Base-by-base conservation (phyloP, 345 rosid genomes). In the Euphorbia peplus region DNA sequence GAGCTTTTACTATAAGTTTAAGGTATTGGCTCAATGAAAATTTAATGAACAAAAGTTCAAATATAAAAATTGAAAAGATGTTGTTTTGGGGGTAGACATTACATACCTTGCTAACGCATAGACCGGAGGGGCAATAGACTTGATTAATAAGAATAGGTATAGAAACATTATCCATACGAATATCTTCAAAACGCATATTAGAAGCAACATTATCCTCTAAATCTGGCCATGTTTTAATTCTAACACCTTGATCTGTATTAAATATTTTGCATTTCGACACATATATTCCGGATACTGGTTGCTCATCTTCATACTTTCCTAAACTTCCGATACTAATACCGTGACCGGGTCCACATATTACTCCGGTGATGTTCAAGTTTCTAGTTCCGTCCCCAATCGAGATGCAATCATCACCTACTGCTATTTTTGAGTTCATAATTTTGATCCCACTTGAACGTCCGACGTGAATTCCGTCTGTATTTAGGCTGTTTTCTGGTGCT, bases 111-210 rank as follows among this genome's bases (percentile, higher is more conserved):
- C 2, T 24, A 53, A 11, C 4, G 60, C 60, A 56, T 13, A 13
- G 35, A 14, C 9, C 24, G 15, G 26, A 56, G 14, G 60, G 32
- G 35, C 60, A 56, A 14, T 56, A 56, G n/a, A 56, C 10, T 53
- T 53, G 57, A 21, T 53, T 13, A 3, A 53, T 53, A 53, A 53
- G 57, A 22, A 53, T 53, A 53, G 35, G 60, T 1, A 10, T 56
- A 4, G 15, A 24, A 9, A 56, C 60, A 26, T 56, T 28, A 15
- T 56, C 9, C 60, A 56, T 14, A 14, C 12, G 2, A 28, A 56
- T 56, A 56, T 56, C 60, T 56, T 56, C 60, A 56, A 56, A 56
- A 56, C 14, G 60, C 35, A 56, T 1, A 56, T 56, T 16, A 3
- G 35, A 56, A 25, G 35, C 60, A 56, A 5, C 29, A 29, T 28